Percentiles rank a stretch among this genome's conserved stretches.
Conservation (phyloP, 345 rosid genomes). For the Boechera retrofracta region DNA sequence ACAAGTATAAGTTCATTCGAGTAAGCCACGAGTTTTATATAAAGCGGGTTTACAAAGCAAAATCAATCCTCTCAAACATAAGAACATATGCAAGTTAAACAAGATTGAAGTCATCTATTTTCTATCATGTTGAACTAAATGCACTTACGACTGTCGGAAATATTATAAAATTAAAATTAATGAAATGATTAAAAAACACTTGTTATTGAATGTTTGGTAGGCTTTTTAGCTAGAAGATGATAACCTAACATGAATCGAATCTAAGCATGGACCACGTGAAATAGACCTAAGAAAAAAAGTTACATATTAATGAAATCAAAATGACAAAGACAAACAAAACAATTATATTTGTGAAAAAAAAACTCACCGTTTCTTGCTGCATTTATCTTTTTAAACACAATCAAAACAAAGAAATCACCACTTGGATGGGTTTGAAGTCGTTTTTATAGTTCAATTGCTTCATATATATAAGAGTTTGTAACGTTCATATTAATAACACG, state of each 20-base stretch:
- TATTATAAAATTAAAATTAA: background rate
- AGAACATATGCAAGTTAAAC: background rate
- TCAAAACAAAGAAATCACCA: background rate
- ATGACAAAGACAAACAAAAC: background rate
- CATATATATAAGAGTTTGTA: conserved; percentile 12
- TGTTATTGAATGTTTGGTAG: conserved; percentile 35
- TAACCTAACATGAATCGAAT: conserved; percentile 38
- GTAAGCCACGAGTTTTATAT: background rate
- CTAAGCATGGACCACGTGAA: conserved; percentile 22
- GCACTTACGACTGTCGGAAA: background rate
- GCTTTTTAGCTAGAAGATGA: conserved; percentile 27
- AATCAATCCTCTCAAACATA: background rate
- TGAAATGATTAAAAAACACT: background rate
- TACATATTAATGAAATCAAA: background rate
- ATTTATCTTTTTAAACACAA: conserved; percentile 6
- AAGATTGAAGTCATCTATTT: conserved; percentile 15
- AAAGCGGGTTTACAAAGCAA: background rate
- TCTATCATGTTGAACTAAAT: conserved; percentile 1
- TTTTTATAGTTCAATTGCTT: background rate
- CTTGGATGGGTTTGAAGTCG: conserved; percentile 1
- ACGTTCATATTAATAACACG: conserved; percentile 24
- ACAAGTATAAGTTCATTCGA: background rate
- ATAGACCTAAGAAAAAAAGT: conserved; percentile 6
- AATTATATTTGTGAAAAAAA: background rate
- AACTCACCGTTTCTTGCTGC: conserved; percentile 21